phyloP scores from a whole-genome alignment of 768 basidiomycete species.

The Royoungia palumana region DNA sequence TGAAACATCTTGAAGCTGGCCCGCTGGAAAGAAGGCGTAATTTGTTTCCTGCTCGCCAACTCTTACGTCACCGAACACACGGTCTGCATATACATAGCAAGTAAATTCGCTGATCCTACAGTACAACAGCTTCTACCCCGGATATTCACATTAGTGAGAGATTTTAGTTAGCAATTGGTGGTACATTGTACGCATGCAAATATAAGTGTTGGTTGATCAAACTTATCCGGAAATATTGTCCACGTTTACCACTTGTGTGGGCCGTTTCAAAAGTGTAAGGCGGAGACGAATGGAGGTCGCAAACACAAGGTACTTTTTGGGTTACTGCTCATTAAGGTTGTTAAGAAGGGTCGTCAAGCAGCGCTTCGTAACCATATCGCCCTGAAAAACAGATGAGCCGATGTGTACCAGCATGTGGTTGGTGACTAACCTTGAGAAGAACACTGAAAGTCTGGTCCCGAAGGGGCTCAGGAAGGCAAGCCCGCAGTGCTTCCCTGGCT shows the following conservation, averaged over 20 bases:
- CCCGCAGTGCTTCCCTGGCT: constrained; percentile 91
- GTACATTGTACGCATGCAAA: constrained; percentile 31
- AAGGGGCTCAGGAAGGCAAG: constrained; percentile 93
- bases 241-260: constrained; percentile 22
- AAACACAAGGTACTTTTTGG: not conserved
- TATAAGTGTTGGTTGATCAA: constrained; percentile 28
- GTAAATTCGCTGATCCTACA: constrained; percentile 27
- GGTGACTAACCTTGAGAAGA: constrained; percentile 73
- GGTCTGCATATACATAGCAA: not conserved
- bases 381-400: constrained; percentile 43
- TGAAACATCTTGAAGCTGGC: too few relatives aligned
- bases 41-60: not conserved
- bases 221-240: constrained; percentile 29
- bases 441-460: constrained; percentile 90
- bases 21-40: not conserved
- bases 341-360: constrained; percentile 87
- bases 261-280: constrained; percentile 17
- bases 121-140: constrained; percentile 33
- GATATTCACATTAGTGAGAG: constrained; percentile 32
- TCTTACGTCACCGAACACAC: constrained; percentile 12
- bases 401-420: not conserved
- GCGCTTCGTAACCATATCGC: constrained; percentile 97
- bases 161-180: constrained; percentile 29
- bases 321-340: constrained; percentile 73
- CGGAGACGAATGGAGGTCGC: constrained; percentile 4